Conservation (phyloP, 2,329 filamentous ascomycete species). For the Aspergillus glaucus region DNA sequence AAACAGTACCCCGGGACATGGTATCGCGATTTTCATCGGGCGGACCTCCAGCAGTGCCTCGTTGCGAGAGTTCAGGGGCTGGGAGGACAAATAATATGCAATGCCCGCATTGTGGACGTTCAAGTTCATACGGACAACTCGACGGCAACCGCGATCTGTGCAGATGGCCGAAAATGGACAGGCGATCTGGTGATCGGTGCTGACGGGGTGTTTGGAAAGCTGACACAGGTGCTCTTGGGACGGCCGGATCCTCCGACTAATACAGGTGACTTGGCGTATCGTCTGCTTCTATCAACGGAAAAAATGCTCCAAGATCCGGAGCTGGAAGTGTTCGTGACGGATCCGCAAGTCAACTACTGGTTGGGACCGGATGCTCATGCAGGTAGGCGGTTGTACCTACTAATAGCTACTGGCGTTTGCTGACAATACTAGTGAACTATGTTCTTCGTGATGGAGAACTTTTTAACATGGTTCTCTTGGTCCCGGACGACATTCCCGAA, state of each 20-base stretch:
- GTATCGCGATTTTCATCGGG: conserved; percentile 53
- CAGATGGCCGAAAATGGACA: conserved; percentile 18
- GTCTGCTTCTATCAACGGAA: conserved; percentile 45
- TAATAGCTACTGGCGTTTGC: background rate
- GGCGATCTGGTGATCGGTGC: conserved; percentile 22
- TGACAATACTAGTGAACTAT: conserved; percentile 45
- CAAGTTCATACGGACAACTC: conserved; percentile 23
- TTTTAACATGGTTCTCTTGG: conserved; percentile 52
- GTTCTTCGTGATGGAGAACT: conserved; percentile 49
- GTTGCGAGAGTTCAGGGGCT: conserved; percentile 44
- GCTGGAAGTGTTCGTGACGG: conserved; percentile 38
- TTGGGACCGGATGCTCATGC: conserved; percentile 48
- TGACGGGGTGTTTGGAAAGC: conserved; percentile 24
- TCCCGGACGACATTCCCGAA: conserved; percentile 56
- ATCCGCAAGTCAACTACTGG: conserved; percentile 51
- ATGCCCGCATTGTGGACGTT: conserved; percentile 41
- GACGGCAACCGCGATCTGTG: conserved; percentile 31
- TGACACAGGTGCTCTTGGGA: conserved; percentile 42
- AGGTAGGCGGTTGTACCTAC: conserved; percentile 10
- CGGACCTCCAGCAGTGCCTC: conserved; percentile 46
- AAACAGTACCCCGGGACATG: conserved; percentile 28
- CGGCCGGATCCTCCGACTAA: conserved; percentile 40
- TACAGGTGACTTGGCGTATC: conserved; percentile 53
- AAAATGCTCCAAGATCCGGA: conserved; percentile 45
- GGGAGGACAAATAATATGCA: conserved; percentile 42